A percentile compares a stretch with the other conserved stretches of the same genome.
phyloP scores from a whole-genome alignment of 1,139 yeast genomes.

The Meyerozyma athensensis region DNA sequence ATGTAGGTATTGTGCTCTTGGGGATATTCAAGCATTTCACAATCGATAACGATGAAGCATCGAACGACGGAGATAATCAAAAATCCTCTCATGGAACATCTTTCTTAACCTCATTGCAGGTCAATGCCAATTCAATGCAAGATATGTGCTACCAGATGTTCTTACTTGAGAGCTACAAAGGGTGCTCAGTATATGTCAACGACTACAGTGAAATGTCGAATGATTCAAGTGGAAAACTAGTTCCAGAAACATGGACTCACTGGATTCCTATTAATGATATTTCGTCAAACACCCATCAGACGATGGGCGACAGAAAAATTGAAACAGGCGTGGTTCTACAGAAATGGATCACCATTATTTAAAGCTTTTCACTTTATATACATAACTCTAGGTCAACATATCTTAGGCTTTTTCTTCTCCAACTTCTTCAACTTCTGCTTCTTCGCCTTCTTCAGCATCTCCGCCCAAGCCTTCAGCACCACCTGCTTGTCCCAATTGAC shows the following conservation, averaged over 20 bases:
- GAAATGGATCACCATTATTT: too few relatives aligned
- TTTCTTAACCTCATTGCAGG: not conserved
- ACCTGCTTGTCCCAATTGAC: constrained; percentile 22
- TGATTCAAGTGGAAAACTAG: not conserved
- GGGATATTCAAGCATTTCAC: not conserved
- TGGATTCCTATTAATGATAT: not conserved
- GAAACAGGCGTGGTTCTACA: too few relatives aligned
- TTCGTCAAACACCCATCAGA: not conserved
- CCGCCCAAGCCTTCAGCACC: constrained; percentile 17
- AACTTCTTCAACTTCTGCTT: not conserved
- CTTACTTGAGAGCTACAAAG: not conserved
- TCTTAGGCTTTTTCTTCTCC: not conserved
- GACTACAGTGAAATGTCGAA: not conserved
- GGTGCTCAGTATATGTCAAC: not conserved
- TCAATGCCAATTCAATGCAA: not conserved
- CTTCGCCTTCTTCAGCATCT: constrained; percentile 1
- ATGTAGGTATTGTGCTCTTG: not conserved
- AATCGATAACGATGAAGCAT: too few relatives aligned
- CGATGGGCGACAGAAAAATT: too few relatives aligned
- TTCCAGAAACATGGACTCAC: not conserved
- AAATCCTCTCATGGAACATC: too few relatives aligned
- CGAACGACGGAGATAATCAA: too few relatives aligned
- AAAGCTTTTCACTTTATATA: too few relatives aligned
- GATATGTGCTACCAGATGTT: not conserved
- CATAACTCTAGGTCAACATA: not conserved